Evolutionary conservation across 768 basidiomycete species (phyloP), one percentile per base, ranked within the genome.

Genomic region (Boletellus ananiceps): DNA sequence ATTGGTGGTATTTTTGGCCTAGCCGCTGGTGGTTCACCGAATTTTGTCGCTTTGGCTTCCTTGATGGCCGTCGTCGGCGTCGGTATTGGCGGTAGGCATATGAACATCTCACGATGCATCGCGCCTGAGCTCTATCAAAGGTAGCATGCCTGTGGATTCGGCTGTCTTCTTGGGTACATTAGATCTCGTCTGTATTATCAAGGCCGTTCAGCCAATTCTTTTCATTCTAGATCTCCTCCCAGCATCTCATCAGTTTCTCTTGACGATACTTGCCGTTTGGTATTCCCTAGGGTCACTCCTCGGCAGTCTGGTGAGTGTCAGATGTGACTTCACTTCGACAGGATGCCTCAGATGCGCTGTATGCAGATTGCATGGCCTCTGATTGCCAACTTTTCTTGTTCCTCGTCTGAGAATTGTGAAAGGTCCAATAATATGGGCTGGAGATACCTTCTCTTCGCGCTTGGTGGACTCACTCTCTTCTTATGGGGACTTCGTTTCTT

Each of bases 261-360:
- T 83, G 40, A 82, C 81, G 1, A 60, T 82, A 41, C 64, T 83
- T 19, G 77, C 78, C 1, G 73, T 81, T n/a, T 83, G 77, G 77
- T 83, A 80, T 80, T 75, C 73, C 15, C 58, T 81, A 21, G 82
- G 81, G 4, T 78, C 80, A 57, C 69, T 82, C 5, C 47, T 81
- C 18, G 74, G 69, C 11, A 73, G 73, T 49, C 61, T 83, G 29
- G 76, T 75, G 48, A 43, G 70, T 57, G 14, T 14, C 13, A 23
- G 9, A 41, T 46, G 4, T 2, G 15, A 12, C 4, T 16, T 34
- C 38, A 1, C 23, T 9, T 35, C 23, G 38, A 13, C 25, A 15
- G 9, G n/a, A 29, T 33, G 8, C 29, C 8, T 29, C 29, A 29
- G 11, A 47, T n/a, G 11, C 5, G 5, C n/a, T 3, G 3, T n/a